phyloP scores from a whole-genome alignment of 805 yeast genomes.

The Pichia pseudocactophila region DNA sequence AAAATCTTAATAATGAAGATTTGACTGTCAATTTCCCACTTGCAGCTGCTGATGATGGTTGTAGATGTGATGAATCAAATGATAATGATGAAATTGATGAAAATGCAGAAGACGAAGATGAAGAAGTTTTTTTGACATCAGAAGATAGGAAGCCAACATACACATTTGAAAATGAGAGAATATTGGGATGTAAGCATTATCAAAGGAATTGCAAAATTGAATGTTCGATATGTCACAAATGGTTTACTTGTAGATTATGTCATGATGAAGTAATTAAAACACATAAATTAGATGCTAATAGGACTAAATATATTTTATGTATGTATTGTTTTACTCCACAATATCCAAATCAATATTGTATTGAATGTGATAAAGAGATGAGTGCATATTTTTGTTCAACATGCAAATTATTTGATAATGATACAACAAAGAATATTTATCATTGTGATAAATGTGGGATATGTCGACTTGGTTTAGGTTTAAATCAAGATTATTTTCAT shows the following conservation, averaged over 20 bases:
- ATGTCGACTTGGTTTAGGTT: conserved; percentile 81
- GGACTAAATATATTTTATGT: conserved; percentile 65
- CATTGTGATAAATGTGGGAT: conserved; percentile 93
- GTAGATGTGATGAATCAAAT: conserved; percentile 2
- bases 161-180: conserved; percentile 33
- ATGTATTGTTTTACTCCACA: conserved; percentile 76
- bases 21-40: neutral
- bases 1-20: neutral
- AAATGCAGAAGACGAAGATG: conserved; percentile 22
- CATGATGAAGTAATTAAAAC: conserved; percentile 53
- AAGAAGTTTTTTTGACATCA: conserved; percentile 36
- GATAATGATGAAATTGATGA: conserved; percentile 16
- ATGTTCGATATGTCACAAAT: conserved; percentile 63
- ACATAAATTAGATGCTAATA: conserved; percentile 52
- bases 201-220: conserved; percentile 76
- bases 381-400: conserved; percentile 70
- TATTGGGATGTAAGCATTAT: conserved; percentile 77
- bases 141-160: conserved; percentile 42
- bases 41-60: neutral
- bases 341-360: conserved; percentile 60
- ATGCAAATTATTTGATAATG: conserved; percentile 80
- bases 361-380: conserved; percentile 54
- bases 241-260: conserved; percentile 80
- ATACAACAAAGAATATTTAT: conserved; percentile 67
- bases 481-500: conserved; percentile 85